A percentile compares a stretch with the other conserved stretches of the same genome.
Conservation (phyloP, 2,329 filamentous ascomycete genomes). For the Chaetomium strumarium region DNA sequence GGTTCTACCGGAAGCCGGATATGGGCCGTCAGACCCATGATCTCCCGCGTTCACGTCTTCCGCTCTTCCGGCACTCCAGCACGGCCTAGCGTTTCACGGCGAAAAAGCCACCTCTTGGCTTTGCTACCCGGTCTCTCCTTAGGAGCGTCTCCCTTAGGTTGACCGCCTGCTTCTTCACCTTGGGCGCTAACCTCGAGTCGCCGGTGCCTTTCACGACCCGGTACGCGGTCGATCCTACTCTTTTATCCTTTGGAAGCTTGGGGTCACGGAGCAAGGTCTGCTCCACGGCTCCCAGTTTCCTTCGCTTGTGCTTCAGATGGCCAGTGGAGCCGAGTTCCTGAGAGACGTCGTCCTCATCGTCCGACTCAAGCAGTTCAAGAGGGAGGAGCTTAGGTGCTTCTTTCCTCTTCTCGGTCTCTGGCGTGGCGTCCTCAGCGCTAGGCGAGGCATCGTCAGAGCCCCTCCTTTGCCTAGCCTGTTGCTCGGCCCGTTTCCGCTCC, state of each 20-base stretch:
- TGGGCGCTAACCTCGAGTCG: slow-evolving; percentile 46
- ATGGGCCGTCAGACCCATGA: slow-evolving; percentile 3
- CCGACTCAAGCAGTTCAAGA: slow-evolving; percentile 50
- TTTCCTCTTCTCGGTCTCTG: slow-evolving; percentile 27
- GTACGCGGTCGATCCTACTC: slow-evolving; percentile 50
- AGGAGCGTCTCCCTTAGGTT: slow-evolving; percentile 41
- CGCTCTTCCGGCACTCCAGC: not conserved
- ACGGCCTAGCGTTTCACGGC: slow-evolving; percentile 25
- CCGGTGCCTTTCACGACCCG: slow-evolving; percentile 40
- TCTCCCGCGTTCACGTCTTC: not conserved
- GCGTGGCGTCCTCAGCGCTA: slow-evolving; percentile 7
- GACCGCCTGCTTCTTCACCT: slow-evolving; percentile 37
- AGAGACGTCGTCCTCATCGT: slow-evolving; percentile 35
- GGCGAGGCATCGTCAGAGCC: slow-evolving; percentile 18
- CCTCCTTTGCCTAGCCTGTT: slow-evolving; percentile 20
- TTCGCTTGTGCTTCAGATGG: slow-evolving; percentile 35
- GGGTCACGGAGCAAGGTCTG: slow-evolving; percentile 33
- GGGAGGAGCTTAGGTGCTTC: slow-evolving; percentile 44
- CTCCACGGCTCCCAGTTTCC: slow-evolving; percentile 39
- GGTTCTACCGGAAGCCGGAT: slow-evolving; percentile 11
- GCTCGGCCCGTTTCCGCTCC: slow-evolving; percentile 37
- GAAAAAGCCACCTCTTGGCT: slow-evolving; percentile 42
- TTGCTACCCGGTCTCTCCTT: slow-evolving; percentile 37
- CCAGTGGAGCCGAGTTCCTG: slow-evolving; percentile 21
- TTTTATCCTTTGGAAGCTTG: slow-evolving; percentile 40